These are phyloP conservation scores for Fallopia convolvulus DNA, from an alignment of 148 eudicot genomes.

Conservation along the genomic window DNA sequence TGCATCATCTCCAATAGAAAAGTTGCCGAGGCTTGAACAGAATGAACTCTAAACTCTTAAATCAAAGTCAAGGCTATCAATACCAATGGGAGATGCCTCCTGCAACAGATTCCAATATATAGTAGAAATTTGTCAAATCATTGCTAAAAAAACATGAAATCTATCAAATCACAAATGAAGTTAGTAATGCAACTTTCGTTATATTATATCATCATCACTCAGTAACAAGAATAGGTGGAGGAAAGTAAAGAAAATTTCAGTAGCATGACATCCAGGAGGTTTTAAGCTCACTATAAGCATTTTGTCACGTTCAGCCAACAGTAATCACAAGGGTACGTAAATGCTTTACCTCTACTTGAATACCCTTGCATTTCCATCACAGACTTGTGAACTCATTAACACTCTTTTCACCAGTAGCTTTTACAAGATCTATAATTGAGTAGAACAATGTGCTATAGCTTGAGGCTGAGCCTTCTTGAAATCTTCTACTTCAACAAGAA, in stretches of 20 bases:
- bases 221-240: not conserved
- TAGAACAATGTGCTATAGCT: constrained; percentile 90
- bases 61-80: constrained; percentile 92
- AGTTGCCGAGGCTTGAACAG: too few species aligned
- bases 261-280: not conserved
- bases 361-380: constrained; percentile 94
- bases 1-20: too few species aligned
- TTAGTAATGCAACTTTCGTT: not conserved
- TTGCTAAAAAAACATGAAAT: not conserved
- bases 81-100: constrained; percentile 80
- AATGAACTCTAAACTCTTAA: constrained; percentile 77
- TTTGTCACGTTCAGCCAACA: not conserved
- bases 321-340: not conserved
- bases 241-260: not conserved
- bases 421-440: constrained; percentile 77
- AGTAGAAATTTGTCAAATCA: not conserved
- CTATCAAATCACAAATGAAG: not conserved
- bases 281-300: not conserved
- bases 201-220: not conserved
- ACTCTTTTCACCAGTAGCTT: constrained; percentile 91
- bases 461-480: constrained; percentile 81
- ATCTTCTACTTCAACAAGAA: constrained; percentile 72
- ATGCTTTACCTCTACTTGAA: constrained; percentile 74
- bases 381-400: constrained; percentile 75
- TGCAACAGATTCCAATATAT: constrained; percentile 19